These are phyloP conservation scores for Bruguiera gymnorhiza DNA, from an alignment of 345 rosid genomes.

Conservation along the genomic window DNA sequence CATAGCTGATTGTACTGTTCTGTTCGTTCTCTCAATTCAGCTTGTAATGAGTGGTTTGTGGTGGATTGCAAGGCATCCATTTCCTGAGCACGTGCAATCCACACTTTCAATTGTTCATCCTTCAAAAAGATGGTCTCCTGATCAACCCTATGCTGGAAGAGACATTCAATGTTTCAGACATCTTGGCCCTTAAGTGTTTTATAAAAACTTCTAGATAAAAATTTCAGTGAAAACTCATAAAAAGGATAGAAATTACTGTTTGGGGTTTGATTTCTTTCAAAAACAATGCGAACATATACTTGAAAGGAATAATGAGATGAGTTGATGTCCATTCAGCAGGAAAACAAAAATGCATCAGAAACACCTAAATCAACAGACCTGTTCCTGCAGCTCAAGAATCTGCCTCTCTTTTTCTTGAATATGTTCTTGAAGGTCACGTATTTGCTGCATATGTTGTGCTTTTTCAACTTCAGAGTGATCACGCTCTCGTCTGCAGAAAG, in stretches of 20 bases:
- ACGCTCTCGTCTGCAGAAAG: conserved; percentile 78
- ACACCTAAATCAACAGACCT: conserved; percentile 43
- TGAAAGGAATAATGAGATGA: neutral
- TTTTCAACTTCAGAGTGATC: conserved; percentile 98
- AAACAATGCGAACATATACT: neutral
- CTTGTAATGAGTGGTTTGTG: conserved; percentile 70
- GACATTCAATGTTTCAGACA: conserved; percentile 20
- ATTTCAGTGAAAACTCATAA: neutral
- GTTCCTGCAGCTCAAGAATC: conserved; percentile 80
- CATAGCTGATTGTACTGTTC: conserved; percentile 90
- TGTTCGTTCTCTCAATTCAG: conserved; percentile 76
- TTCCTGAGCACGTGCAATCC: conserved; percentile 83
- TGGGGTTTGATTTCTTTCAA: conserved; percentile 1
- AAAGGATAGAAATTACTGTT: neutral
- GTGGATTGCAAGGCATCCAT: conserved; percentile 79
- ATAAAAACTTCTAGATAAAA: neutral
- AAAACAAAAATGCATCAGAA: neutral
- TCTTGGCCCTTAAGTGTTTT: neutral
- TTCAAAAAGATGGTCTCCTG: conserved; percentile 77
- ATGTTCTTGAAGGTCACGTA: conserved; percentile 86
- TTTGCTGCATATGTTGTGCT: conserved; percentile 69
- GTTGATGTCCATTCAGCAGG: neutral
- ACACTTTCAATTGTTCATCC: conserved; percentile 84
- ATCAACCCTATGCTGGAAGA: conserved; percentile 78
- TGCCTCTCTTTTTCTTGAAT: conserved; percentile 90